Percentiles rank a stretch among this genome's conserved stretches.
Evolutionary conservation across 768 basidiomycete genomes (phyloP).

Genomic region (Amanita rimosa): DNA sequence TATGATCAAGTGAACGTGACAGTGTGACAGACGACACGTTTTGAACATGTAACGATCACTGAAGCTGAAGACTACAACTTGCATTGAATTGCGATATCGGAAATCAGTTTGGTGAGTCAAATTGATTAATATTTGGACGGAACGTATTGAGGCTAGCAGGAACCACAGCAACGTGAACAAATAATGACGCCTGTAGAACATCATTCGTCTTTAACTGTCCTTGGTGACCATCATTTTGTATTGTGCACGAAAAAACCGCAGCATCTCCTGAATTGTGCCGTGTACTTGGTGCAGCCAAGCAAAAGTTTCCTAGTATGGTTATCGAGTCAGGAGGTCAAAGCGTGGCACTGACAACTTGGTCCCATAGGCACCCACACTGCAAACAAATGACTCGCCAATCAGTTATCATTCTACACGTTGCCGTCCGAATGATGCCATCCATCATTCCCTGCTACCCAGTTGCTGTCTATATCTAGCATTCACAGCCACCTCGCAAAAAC

Average conservation of each 20-base stretch:
- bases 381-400: neutral
- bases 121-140: too few species aligned
- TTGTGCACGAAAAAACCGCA: neutral
- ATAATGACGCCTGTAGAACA: slow-evolving; percentile 4
- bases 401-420: neutral
- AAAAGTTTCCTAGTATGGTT: too few species aligned
- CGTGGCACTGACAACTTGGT: neutral
- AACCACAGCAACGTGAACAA: too few species aligned
- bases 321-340: neutral
- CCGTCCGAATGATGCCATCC: neutral
- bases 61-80: too few species aligned
- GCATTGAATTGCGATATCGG: too few species aligned
- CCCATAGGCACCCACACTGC: neutral
- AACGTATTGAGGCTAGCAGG: too few species aligned
- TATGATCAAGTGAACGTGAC: neutral
- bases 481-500: slow-evolving; percentile 2
- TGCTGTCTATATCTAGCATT: neutral
- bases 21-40: too few species aligned
- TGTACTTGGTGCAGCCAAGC: neutral
- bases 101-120: too few species aligned
- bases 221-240: neutral
- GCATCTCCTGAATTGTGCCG: too few species aligned
- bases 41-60: too few species aligned
- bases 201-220: neutral
- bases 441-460: neutral